Conservation (phyloP, 768 basidiomycete species). For the Epithele typhae region DNA sequence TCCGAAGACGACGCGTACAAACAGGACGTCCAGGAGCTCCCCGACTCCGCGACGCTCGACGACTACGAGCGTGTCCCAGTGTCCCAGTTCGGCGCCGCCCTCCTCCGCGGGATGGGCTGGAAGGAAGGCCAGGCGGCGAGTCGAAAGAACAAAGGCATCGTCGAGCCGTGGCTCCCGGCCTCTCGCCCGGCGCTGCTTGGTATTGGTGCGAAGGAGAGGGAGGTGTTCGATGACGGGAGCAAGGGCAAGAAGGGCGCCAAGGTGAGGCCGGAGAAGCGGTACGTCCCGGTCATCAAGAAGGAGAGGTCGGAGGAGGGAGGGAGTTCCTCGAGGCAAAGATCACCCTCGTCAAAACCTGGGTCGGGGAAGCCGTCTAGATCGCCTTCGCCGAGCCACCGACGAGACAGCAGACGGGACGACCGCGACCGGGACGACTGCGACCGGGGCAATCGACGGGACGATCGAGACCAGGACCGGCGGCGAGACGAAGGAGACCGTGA, state of each 20-base stretch:
- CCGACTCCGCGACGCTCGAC: conserved; percentile 68
- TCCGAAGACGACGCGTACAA: conserved; percentile 82
- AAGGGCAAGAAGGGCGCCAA: conserved; percentile 41
- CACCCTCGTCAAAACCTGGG: conserved; percentile 32
- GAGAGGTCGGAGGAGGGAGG: conserved; percentile 36
- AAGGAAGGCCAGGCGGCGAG: conserved; percentile 75
- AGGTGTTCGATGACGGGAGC: conserved; percentile 66
- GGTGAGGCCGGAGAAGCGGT: conserved; percentile 64
- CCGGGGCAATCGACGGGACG: conserved; percentile 23
- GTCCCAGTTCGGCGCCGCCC: conserved; percentile 87
- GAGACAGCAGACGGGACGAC: conserved; percentile 15
- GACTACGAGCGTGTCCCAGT: conserved; percentile 93
- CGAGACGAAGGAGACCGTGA: conserved; percentile 23
- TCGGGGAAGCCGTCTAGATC: conserved; percentile 53
- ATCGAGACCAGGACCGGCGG: conserved; percentile 2
- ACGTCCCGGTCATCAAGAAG: conserved; percentile 77
- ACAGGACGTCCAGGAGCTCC: conserved; percentile 79
- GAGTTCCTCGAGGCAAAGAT: conserved; percentile 29
- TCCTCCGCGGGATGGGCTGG: conserved; percentile 97
- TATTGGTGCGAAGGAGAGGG: conserved; percentile 88
- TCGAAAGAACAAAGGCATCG: conserved; percentile 49
- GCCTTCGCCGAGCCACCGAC: conserved; percentile 29
- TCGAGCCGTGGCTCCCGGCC: conserved; percentile 78
- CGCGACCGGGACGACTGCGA: conserved; percentile 27
- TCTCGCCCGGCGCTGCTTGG: conserved; percentile 85